Evolutionary conservation across 2,329 filamentous ascomycete species (phyloP).

Genomic region (Aspergillus alliaceus): DNA sequence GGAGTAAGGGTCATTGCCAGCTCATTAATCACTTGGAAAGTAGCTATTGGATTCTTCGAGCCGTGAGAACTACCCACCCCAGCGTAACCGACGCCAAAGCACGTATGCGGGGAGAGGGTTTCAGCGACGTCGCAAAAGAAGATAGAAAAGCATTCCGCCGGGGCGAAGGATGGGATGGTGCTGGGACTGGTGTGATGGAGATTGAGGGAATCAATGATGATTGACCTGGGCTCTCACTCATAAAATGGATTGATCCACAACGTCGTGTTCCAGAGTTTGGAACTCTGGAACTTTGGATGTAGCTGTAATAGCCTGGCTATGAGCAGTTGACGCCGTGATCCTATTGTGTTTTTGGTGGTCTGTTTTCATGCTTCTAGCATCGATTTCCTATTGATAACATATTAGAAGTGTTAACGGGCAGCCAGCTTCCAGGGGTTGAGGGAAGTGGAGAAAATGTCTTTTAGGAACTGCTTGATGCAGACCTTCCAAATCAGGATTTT

Average conservation of each 20-base stretch:
- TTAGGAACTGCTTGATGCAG: not conserved
- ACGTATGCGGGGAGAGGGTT: conserved; percentile 31
- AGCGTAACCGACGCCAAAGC: conserved; percentile 16
- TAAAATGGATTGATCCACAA: not conserved
- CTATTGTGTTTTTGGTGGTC: not conserved
- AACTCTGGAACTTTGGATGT: not conserved
- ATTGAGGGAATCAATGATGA: conserved; percentile 26
- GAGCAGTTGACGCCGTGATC: not conserved
- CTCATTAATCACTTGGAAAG: conserved; percentile 25
- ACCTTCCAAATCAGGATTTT: not conserved
- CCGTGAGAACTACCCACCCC: conserved; percentile 32
- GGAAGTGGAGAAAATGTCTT: not conserved
- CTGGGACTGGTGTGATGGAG: conserved; percentile 30
- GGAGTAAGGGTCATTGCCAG: conserved; percentile 16
- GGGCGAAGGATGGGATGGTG: conserved; percentile 36
- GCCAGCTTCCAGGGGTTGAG: not conserved
- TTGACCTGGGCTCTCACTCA: conserved; percentile 1
- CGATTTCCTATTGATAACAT: not conserved
- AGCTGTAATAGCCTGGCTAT: not conserved
- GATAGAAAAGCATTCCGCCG: conserved; percentile 29
- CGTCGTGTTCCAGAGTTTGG: not conserved
- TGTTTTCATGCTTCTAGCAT: not conserved
- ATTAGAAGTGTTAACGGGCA: not conserved
- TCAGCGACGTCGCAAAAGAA: conserved; percentile 22
- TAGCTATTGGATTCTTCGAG: conserved; percentile 32